Evolutionary conservation across 108 stramenopile genomes (phyloP).

Genomic region (Skeletonema tropicum): DNA sequence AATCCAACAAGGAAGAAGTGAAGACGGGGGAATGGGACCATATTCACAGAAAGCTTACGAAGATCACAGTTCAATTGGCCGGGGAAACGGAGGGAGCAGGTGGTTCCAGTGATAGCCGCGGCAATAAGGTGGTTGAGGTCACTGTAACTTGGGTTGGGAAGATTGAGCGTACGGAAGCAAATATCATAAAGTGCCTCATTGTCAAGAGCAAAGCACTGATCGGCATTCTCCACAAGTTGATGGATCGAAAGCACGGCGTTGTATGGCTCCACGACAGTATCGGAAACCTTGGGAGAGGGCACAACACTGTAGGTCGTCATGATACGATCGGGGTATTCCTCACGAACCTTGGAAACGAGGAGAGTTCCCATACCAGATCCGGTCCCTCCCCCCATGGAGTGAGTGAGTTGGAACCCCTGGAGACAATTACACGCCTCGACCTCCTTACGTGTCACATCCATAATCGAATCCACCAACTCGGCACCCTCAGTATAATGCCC

Average conservation of each 20-base stretch:
- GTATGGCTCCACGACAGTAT: slow-evolving; percentile 87
- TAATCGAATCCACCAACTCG: slow-evolving; percentile 81
- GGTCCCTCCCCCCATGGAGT: slow-evolving; percentile 90
- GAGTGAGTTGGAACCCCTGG: slow-evolving; percentile 89
- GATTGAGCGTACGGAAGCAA: slow-evolving; percentile 84
- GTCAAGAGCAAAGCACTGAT: slow-evolving; percentile 89
- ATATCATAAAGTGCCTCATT: slow-evolving; percentile 92
- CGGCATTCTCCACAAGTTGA: slow-evolving; percentile 91
- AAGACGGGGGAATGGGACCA: slow-evolving; percentile 85
- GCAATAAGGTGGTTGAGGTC: slow-evolving; percentile 85
- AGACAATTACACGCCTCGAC: slow-evolving; percentile 86
- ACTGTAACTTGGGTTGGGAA: slow-evolving; percentile 77
- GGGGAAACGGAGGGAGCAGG: slow-evolving; percentile 85
- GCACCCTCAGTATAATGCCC: slow-evolving; percentile 92
- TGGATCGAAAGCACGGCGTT: slow-evolving; percentile 88
- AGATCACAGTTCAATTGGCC: slow-evolving; percentile 84
- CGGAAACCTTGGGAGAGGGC: slow-evolving; percentile 87
- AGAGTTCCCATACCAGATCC: slow-evolving; percentile 88
- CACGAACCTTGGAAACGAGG: slow-evolving; percentile 83
- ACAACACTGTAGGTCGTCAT: slow-evolving; percentile 88
- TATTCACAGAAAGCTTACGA: slow-evolving; percentile 82
- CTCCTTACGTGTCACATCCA: slow-evolving; percentile 89
- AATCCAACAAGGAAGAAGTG: slow-evolving; percentile 88
- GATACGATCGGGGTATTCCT: slow-evolving; percentile 91
- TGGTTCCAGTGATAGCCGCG: slow-evolving; percentile 75